Evolutionary conservation across 2,329 filamentous ascomycete genomes (phyloP), one percentile per base, ranked within the genome.

Genomic region (Diaporthe helianthi): DNA sequence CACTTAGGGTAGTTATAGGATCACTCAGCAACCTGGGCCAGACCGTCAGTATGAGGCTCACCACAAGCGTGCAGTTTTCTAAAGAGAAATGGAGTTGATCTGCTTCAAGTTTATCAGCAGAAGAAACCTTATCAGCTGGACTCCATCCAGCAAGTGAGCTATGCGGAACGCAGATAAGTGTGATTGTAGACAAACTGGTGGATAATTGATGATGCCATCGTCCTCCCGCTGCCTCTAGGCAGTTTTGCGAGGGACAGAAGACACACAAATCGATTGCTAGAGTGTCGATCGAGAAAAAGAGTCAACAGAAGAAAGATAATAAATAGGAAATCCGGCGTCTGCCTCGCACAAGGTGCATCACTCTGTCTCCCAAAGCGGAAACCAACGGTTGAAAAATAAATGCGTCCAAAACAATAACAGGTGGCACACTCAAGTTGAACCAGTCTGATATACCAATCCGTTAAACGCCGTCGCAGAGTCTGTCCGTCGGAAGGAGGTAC

Each of bases 391-490:
- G 31, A 44, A n/a, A 22, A 46, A 19, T 4, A 24, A 22, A 10
- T 6, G 2, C 31, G 17, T 38, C 36, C 13, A 31, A 31, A 58
- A 47, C 49, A 19, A 15, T 49, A 38, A 6, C 19, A 67, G 33
- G n/a, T n/a, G 41, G 24, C 13, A 22, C 60, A 24, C 29, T 22
- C n/a, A 1, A 52, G 36, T 26, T 19, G 51, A 53, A 17, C 2
- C 41, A 31, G 15, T 29, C 46, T 19, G 44, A 46, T 26, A 55
- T 65, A 47, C n/a, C 41, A 46, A 46, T 58, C 55, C 65, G 41
- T 33, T 26, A 44, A 70, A 70, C 69, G 69, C 69, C 69, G 22
- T 44, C 55, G 58, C 69, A 65, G 44, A 31, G 22, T 15, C 26
- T 49, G 55, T 15, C 29, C 7, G 9, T n/a, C 46, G 46, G 22